These are phyloP conservation scores for Dryadomyces quercus-mongolicae DNA, from an alignment of 2,329 filamentous ascomycete species.

Conservation along the genomic window DNA sequence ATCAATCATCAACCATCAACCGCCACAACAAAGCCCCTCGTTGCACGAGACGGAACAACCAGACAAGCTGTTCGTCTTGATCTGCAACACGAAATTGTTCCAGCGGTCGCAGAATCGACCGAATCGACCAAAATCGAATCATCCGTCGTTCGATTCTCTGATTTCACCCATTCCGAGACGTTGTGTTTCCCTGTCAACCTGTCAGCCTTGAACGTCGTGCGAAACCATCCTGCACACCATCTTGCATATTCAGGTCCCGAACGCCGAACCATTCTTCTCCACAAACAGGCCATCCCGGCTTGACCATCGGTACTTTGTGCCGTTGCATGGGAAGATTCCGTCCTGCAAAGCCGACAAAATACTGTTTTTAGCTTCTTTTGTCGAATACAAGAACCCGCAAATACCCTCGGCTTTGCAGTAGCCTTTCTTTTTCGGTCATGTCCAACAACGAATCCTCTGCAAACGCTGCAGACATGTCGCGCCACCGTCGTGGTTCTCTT, in stretches of 20 bases:
- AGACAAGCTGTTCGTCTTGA: too few species aligned
- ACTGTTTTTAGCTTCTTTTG: neutral
- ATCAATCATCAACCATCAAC: too few species aligned
- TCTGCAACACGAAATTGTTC: too few species aligned
- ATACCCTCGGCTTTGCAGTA: neutral
- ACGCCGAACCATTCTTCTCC: slow-evolving; percentile 1
- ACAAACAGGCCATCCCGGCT: slow-evolving; percentile 1
- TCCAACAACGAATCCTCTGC: slow-evolving; percentile 15
- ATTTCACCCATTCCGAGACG: neutral
- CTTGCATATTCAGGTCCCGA: neutral
- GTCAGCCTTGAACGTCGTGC: neutral
- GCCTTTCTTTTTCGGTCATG: slow-evolving; percentile 1
- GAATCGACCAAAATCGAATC: slow-evolving; percentile 3
- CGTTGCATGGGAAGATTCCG: neutral
- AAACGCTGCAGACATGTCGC: slow-evolving; percentile 20
- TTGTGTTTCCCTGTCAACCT: neutral
- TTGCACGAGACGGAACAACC: too few species aligned
- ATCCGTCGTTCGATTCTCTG: slow-evolving; percentile 4
- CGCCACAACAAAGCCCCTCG: too few species aligned
- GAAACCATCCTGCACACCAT: neutral
- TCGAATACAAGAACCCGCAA: neutral
- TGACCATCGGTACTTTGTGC: neutral
- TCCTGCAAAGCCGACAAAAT: neutral
- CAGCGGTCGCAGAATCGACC: too few species aligned
- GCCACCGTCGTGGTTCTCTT: slow-evolving; percentile 42